Base-by-base conservation (phyloP, 169 alveolate genomes). In the Perkinsus olseni region DNA sequence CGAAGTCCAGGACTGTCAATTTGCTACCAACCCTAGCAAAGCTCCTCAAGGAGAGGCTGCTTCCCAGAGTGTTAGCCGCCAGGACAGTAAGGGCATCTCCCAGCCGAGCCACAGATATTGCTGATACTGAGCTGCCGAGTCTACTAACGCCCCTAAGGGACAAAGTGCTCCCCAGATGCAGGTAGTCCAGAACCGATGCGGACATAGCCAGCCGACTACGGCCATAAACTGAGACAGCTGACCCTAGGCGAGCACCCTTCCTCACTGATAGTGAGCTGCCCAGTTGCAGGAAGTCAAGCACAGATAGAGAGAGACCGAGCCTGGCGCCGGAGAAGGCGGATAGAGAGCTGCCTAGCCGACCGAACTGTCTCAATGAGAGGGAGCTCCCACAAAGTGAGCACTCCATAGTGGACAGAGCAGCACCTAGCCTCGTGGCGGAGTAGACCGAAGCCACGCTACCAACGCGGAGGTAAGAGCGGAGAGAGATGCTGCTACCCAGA, bases 111-210 rank as follows among this genome's bases (percentile, higher is more conserved):
- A 91, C 48, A n/a, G 48, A 34, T 38, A 90, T 24, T 17, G 74
- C 36, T 8, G 92, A 91, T 31, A 34, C 11, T 36, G 36, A 13
- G 92, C 62, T 11, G 10, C 92, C 92, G 4, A 91, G 37, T 36
- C 74, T 0, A 3, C 62, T 17, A 4, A 24, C 39, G 0, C 36
- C 34, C 3, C 92, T 0, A 0, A 91, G 31, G 24, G 92, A 91
- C 38, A 90, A 24, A 11, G 93, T 0, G 38, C 74, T 38, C 37
- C 94, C 94, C 34, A 93, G n/a, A 20, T 17, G 91, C 45, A 51
- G 21, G 92, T 34, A n/a, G 39, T 93, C 94, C 45, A 90, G 94
- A 38, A 91, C 40, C 24, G 74, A 38, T 8, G n/a, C 38, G 4
- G 48, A 31, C 20, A 38, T 24, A 28, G 93, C 94, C 91, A 38